Evolutionary conservation across 2,329 filamentous ascomycete species (phyloP).

Genomic region (Seiridium unicorne): DNA sequence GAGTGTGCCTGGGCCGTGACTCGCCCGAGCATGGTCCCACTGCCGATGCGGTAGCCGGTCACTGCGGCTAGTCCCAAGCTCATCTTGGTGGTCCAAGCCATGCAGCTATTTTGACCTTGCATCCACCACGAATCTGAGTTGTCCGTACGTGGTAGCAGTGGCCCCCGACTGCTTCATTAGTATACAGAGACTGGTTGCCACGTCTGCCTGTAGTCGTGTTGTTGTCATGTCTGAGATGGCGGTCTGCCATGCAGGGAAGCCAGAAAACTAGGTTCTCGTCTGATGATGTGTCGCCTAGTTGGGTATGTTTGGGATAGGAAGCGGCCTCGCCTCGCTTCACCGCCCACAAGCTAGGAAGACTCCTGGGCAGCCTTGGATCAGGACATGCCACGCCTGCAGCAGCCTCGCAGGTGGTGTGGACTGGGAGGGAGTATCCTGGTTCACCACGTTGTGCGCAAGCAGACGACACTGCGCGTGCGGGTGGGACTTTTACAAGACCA

Average conservation of each 20-base stretch:
- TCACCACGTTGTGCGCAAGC: not conserved
- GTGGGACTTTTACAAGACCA: not conserved
- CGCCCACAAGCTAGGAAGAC: not conserved
- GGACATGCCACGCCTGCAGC: not conserved
- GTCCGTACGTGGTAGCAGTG: not conserved
- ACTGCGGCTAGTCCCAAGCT: not conserved
- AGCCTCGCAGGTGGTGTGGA: not conserved
- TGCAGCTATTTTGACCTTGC: not conserved
- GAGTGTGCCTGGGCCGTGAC: not conserved
- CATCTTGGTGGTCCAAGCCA: not conserved
- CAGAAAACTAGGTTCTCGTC: not conserved
- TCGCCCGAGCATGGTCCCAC: not conserved
- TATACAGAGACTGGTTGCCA: not conserved
- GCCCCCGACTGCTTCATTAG: not conserved
- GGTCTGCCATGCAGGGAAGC: not conserved
- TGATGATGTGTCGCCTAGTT: not conserved
- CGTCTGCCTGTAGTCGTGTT: not conserved
- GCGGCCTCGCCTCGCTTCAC: not conserved
- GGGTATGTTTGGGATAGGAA: not conserved
- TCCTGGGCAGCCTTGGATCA: not conserved
- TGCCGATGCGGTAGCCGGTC: not conserved
- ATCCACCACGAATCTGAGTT: not conserved
- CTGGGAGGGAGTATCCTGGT: not conserved
- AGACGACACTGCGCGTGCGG: not conserved
- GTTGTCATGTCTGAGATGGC: not conserved